Evolutionary conservation across 768 basidiomycete genomes (phyloP), one percentile per base, ranked within the genome.

Genomic region (Hygrophoropsis aurantiaca): DNA sequence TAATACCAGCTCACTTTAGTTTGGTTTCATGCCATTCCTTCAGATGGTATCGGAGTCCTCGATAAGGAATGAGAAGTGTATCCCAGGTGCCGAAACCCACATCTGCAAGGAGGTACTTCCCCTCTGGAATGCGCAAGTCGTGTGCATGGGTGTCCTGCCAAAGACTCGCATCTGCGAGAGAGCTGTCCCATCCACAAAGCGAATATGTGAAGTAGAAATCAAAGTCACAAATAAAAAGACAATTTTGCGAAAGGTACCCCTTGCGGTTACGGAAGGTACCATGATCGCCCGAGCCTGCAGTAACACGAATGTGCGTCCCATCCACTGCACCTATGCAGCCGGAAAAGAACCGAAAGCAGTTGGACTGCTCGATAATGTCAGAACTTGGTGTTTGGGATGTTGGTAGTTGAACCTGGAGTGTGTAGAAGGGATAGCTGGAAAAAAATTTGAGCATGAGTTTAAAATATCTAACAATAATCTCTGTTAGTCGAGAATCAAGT

Each of bases 61-160:
- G 47, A 42, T 72, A 74, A 16, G 73, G 73, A 3, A 72, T 60
- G 0, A 75, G 55, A 1, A 74, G 58, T 2, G 53, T 23, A 51
- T 69, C 27, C 0, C 25, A 53, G 11, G 21, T 26, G 0, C 45
- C 34, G 35, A 56, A 56, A 3, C 54, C 45, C 3, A 36, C 46
- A 49, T 55, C 21, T 1, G 36, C 47, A 8, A 55, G 40, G 0
- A 47, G 24, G 16, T 55, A 55, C 21, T n/a, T 41, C 23, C 26
- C 23, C 26, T 24, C 9, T 5, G 40, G 44, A 1, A 57, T 40
- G 0, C 9, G 4, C 3, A 61, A 34, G 11, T 53, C 47, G n/a
- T 50, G 10, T 0, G 10, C 21, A 16, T 37, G 47, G 2, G 52
- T 45, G 5, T 44, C 25, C 2, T 58, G 18, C 49, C 51, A 60